Evolutionary conservation across 805 yeast species (phyloP).

Genomic region (Grigorovia jiainica): DNA sequence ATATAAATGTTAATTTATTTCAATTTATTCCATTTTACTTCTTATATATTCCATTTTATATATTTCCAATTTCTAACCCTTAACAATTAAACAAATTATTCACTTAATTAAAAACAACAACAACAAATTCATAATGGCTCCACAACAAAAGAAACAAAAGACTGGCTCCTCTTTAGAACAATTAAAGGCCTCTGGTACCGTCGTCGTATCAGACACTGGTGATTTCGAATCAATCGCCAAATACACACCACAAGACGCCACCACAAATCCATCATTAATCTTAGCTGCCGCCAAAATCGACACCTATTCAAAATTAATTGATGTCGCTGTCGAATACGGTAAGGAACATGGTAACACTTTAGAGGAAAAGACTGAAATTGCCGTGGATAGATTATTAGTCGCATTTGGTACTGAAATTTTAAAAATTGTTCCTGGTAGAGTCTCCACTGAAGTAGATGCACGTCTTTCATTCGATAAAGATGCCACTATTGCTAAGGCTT

Average conservation of each 20-base stretch:
- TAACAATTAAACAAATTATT: not conserved
- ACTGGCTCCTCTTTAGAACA: slow-evolving; percentile 65
- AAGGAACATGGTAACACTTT: slow-evolving; percentile 43
- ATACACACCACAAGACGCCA: slow-evolving; percentile 97
- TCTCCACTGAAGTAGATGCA: slow-evolving; percentile 97
- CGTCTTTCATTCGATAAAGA: slow-evolving; percentile 91
- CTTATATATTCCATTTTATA: no score
- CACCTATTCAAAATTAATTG: slow-evolving; percentile 79
- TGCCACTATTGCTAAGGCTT: slow-evolving; percentile 86
- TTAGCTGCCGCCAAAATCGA: slow-evolving; percentile 87
- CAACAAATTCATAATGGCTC: slow-evolving; percentile 10
- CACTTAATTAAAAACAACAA: no score
- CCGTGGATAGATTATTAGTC: slow-evolving; percentile 82
- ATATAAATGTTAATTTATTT: no score
- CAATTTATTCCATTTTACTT: no score
- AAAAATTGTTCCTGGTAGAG: slow-evolving; percentile 95
- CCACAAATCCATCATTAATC: slow-evolving; percentile 95
- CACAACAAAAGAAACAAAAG: slow-evolving; percentile 27
- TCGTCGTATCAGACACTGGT: slow-evolving; percentile 96
- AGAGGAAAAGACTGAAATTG: slow-evolving; percentile 58
- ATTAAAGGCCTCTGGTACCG: slow-evolving; percentile 89
- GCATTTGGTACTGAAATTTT: slow-evolving; percentile 92
- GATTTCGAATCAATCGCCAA: slow-evolving; percentile 95
- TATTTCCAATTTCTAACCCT: not conserved
- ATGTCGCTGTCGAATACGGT: slow-evolving; percentile 78